A percentile compares a stretch with the other conserved stretches of the same genome.
phyloP scores from a whole-genome alignment of 2,329 filamentous ascomycete species.

The Plenodomus lindquistii region DNA sequence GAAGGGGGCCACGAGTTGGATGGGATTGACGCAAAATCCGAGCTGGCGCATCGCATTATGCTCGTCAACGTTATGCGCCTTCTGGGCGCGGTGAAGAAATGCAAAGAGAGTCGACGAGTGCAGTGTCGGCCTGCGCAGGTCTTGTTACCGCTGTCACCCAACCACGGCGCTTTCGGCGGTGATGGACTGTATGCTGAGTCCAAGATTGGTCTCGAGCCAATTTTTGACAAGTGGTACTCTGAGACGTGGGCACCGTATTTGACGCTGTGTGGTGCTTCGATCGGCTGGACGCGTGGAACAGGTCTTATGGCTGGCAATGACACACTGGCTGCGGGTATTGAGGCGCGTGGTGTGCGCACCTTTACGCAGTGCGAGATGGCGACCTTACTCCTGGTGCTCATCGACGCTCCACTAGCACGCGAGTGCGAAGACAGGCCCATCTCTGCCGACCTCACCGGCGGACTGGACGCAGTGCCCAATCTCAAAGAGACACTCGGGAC shows the following conservation, averaged over 20 bases:
- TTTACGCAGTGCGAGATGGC: conserved; percentile 51
- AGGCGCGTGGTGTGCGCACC: conserved; percentile 53
- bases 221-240: conserved; percentile 42
- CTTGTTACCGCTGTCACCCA: conserved; percentile 50
- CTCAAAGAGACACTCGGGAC: too few relatives aligned
- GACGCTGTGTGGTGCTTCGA: conserved; percentile 47
- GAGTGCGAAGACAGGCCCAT: conserved; percentile 60
- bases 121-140: conserved; percentile 50
- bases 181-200: conserved; percentile 53
- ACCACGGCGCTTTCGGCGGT: conserved; percentile 49
- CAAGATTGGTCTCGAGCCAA: conserved; percentile 46
- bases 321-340: conserved; percentile 62
- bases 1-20: conserved; percentile 55
- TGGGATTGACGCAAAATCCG: conserved; percentile 43
- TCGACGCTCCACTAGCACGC: neutral
- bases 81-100: conserved; percentile 76
- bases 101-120: conserved; percentile 25
- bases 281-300: conserved; percentile 54
- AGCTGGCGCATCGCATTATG: conserved; percentile 96
- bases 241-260: conserved; percentile 51
- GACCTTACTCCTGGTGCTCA: conserved; percentile 2
- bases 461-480: conserved; percentile 6
- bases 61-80: conserved; percentile 90
- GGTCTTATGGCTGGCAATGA: conserved; percentile 51
- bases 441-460: conserved; percentile 92